Base-by-base conservation (phyloP, 805 yeast species). In the Candida fluviatilis region DNA sequence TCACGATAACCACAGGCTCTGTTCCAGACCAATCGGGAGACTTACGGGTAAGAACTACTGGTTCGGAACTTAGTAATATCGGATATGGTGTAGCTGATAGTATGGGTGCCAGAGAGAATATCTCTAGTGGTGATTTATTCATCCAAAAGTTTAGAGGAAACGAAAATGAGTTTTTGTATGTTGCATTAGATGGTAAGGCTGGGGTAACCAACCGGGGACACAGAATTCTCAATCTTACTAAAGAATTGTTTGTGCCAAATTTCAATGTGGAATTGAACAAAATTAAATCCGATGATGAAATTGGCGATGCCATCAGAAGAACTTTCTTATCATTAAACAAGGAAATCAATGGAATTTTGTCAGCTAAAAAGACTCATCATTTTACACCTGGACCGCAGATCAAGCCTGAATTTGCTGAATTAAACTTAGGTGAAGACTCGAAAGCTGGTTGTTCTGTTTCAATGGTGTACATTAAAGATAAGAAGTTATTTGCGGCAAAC, bases 31-130 rank as follows among this genome's bases (percentile, higher is more conserved):
- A 90, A 59, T 71, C 77, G 8, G 78, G 78, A 10, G 82, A 84
- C 50, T 76, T 85, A 48, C 83, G 99, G 64, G 83, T 93, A 14
- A 78, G 99, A 50, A 87, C 97, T 0, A 84, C 95, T 0, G 91
- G 90, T 12, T 83, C 96, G 0, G 83, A 78, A 35, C 62, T 87
- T 16, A 82, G 83, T 34, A 77, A 76, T 33, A 75, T 85, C 66
- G 80, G 88, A 0, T 88, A 89, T 54, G 99, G 99, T 55, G 89
- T 93, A 35, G 84, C 97, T 1, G 99, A 93, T 60, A 70, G 83
- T 3, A 68, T 91, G 49, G 96, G 96, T 1, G 69, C 69, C 37
- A 66, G 80, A 36, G 77, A 78, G 18, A 67, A 69, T 34, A 75
- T 93, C 3, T 75, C 89, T 0, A 76, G 83, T 4, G 75, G 95